Evolutionary conservation across 192 early-diverging fungal genomes (phyloP).

Genomic region (Phlyctochytrium arcticum): DNA sequence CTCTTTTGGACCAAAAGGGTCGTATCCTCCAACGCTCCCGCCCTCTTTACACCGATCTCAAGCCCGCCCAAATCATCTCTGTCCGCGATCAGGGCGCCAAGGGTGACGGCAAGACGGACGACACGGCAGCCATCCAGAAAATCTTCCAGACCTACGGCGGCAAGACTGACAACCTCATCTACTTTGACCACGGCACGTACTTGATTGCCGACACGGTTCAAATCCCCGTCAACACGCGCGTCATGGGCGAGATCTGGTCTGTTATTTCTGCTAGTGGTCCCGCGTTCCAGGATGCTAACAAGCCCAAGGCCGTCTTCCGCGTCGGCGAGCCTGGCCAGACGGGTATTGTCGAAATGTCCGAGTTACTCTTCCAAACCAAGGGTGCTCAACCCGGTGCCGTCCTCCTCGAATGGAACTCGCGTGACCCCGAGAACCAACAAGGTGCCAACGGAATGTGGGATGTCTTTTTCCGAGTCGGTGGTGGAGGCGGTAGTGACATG

Average conservation of each 20-base stretch:
- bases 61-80: conserved; percentile 11
- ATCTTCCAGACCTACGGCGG: too few species aligned
- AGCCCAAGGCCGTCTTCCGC: conserved; percentile 29
- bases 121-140: conserved; percentile 34
- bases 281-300: conserved; percentile 16
- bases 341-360: conserved; percentile 36
- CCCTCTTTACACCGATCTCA: conserved; percentile 34
- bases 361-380: conserved; percentile 6
- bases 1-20: conserved; percentile 8
- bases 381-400: conserved; percentile 35
- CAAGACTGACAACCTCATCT: conserved; percentile 29
- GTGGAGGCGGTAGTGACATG: conserved; percentile 26
- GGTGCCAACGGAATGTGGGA: conserved; percentile 43
- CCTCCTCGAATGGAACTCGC: conserved; percentile 40
- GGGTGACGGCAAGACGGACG: conserved; percentile 43
- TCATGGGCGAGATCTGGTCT: conserved; percentile 41
- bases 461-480: conserved; percentile 39
- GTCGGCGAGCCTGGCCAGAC: conserved; percentile 37
- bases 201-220: conserved; percentile 27
- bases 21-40: conserved; percentile 30
- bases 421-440: conserved; percentile 3
- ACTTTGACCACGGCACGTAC: conserved; percentile 35
- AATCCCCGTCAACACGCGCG: conserved; percentile 28
- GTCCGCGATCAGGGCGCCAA: conserved; percentile 37
- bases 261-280: conserved; percentile 30